Evolutionary conservation across 306 rosid genomes (phyloP), one percentile per base, ranked within the genome.

Genomic region (Nissolia schottii): DNA sequence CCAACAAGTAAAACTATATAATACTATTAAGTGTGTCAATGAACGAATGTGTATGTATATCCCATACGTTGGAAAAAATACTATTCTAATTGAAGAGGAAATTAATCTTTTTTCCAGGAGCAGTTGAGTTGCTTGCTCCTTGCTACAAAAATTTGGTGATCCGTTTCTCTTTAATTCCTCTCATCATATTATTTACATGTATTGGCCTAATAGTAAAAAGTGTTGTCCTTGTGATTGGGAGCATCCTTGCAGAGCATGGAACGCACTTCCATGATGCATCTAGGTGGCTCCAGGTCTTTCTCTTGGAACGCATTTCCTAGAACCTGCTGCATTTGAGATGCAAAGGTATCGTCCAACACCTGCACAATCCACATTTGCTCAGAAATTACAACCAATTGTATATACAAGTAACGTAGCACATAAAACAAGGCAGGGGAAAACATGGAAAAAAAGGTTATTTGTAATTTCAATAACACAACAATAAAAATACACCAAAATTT

Each of bases 241-340:
- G 86, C 90, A 79, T 89, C 96, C 82, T 89, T 89, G 78, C 96
- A 88, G 1, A 95, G 92, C 85, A 95, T 95, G 15, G 96, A 95
- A 4, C 96, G 94, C 35, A 95, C 96, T 81, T 95, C 99, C 87
- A 90, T 79, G 65, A 91, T 81, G 38, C 88, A 89, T 70, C 96
- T 77, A 0, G 99, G 99, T 12, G 93, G 83, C 46, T 88, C 97
- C 7, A 91, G 57, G 46, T 95, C 97, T 64, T 84, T 95, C 84
- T 88, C 97, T 67, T 77, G 97, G n/a, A 91, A 65, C 15, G 93
- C 84, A 76, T 95, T 89, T 23, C 99, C 99, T 13, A 95, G 79
- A 65, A 89, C 81, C 72, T 89, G 96, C 67, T 95, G 99, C 90
- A 91, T 84, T 64, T 95, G 96, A 12, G 99, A 89, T 12, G 96